Evolutionary conservation across 495 filamentous ascomycete species (phyloP).

Genomic region (Hyaloscypha variabilis): DNA sequence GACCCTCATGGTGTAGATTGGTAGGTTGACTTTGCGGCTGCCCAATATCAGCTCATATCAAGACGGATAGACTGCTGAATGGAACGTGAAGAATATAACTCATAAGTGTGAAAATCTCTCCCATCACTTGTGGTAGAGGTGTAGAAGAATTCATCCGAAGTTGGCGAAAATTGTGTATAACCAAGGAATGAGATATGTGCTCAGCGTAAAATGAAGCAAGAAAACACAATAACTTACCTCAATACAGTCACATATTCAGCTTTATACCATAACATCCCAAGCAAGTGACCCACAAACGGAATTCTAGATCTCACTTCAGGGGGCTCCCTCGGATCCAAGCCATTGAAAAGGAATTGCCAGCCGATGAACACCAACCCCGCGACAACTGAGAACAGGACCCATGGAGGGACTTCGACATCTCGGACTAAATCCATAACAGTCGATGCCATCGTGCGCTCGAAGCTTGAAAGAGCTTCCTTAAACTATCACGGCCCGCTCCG

Average conservation of each 20-base stretch:
- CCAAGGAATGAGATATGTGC: neutral
- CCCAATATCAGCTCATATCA: neutral
- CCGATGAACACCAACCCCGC: neutral
- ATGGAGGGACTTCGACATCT: neutral
- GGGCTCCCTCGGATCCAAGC: constrained; percentile 10
- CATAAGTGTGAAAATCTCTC: no score
- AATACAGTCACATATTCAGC: constrained; percentile 11
- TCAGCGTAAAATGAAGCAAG: neutral
- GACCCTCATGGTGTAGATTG: constrained; percentile 10
- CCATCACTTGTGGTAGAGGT: no score
- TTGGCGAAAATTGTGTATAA: no score
- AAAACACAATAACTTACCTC: neutral
- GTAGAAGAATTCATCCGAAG: no score
- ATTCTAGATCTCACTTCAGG: constrained; percentile 4
- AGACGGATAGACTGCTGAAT: no score
- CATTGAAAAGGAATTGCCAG: neutral
- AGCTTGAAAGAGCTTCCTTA: neutral
- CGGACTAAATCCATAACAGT: neutral
- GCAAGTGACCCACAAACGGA: constrained; percentile 17
- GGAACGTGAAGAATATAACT: no score
- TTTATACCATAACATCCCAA: constrained; percentile 12
- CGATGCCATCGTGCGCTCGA: neutral
- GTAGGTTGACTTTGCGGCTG: neutral
- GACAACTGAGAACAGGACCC: neutral
- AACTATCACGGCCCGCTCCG: neutral